Conservation (phyloP, 768 basidiomycete genomes). For the Boletus pseudo-olivaceus region DNA sequence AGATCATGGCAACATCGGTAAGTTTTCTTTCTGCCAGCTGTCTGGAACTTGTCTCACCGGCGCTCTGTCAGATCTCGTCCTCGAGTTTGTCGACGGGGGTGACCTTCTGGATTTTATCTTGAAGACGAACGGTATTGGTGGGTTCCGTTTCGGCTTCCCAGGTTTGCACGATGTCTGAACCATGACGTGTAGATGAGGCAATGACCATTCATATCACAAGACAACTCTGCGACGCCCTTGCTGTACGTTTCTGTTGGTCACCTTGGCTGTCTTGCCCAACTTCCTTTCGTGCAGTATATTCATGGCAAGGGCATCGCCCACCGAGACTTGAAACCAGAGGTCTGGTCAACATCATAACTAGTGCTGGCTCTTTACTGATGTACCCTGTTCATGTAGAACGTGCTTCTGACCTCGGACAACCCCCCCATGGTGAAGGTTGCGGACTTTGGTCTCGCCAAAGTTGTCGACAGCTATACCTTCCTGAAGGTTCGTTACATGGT, state of each 20-base stretch:
- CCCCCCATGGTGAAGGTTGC: conserved; percentile 85
- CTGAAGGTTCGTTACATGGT: conserved; percentile 50
- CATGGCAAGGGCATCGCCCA: conserved; percentile 79
- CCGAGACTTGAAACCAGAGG: conserved; percentile 91
- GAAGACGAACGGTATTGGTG: conserved; percentile 56
- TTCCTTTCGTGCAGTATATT: conserved; percentile 45
- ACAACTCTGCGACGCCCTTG: conserved; percentile 78
- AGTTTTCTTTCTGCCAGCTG: conserved; percentile 16
- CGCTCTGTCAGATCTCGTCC: conserved; percentile 59
- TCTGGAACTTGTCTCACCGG: conserved; percentile 21
- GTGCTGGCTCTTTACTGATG: conserved; percentile 5
- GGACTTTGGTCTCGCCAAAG: conserved; percentile 94
- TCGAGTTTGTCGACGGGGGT: conserved; percentile 85
- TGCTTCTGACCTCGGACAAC: conserved; percentile 68
- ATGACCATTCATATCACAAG: conserved; percentile 67
- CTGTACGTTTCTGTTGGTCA: conserved; percentile 41
- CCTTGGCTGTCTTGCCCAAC: conserved; percentile 1
- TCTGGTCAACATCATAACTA: conserved; percentile 18
- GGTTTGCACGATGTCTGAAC: not conserved
- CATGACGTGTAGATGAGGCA: conserved; percentile 42
- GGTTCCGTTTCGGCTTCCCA: conserved; percentile 22
- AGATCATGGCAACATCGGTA: conserved; percentile 60
- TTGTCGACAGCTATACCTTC: conserved; percentile 77
- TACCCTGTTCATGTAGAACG: conserved; percentile 48
- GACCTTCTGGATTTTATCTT: conserved; percentile 84